Evolutionary conservation across 2,329 filamentous ascomycete species (phyloP), one percentile per base, ranked within the genome.

Genomic region (Ambrosiella xylebori): DNA sequence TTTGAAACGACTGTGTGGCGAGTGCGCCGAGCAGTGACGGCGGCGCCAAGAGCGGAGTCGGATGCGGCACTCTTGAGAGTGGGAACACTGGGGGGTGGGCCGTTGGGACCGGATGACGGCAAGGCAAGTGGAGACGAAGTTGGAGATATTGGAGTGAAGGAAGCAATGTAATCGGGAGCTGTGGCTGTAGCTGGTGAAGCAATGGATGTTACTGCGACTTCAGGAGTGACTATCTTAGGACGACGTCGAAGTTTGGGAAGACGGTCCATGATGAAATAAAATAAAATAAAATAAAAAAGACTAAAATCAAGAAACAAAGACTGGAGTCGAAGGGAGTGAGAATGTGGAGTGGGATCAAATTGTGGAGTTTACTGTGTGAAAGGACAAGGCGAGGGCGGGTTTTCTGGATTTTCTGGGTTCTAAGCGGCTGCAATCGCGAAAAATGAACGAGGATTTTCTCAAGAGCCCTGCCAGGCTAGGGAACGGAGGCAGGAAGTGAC

Each of bases 221-320:
- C 9, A n/a, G 44, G 53, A 57, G 55, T 56, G 19, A 54, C 45
- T 37, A 56, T 60, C 66, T 72, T 73, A 47, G 70, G 71, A 64
- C 72, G 73, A 61, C 71, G 71, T 57, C 71, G 70, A 56, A 73
- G 68, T 63, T 70, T 69, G 54, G 71, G 68, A 58, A 73, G 67
- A 63, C 68, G 71, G 63, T 73, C 71, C 71, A 73, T 73, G 61
- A 58, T 62, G 59, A 45, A 36, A 57, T 40, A 37, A 52, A 27
- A 47, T 6, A 36, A 49, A 44, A 47, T 7, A 9, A 54, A 15
- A 17, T 4, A 38, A 15, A 17, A 8, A 38, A 9, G 2, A 7
- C 37, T 13, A 9, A 11, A 39, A 36, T 19, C 19, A 19, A 19
- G 19, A n/a, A 11, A 38, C 7, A 39, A 58, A 50, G 15, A 50